Base-by-base conservation (phyloP, 192 early-diverging fungal species). In the Martensiomyces pterosporus region DNA sequence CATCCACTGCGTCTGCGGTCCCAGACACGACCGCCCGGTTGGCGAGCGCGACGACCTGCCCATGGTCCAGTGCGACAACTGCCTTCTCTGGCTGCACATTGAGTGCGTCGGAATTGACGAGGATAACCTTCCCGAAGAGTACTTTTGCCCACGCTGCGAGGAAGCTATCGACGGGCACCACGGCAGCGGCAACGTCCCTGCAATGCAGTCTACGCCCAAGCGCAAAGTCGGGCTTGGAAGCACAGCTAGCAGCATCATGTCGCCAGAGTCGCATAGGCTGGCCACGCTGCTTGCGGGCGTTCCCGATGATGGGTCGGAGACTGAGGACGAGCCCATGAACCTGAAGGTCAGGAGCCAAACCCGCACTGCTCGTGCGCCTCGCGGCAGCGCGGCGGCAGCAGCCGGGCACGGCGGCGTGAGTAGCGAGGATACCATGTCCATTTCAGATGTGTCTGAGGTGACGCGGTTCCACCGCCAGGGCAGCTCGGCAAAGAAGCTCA, bases 11-110 rank as follows among this genome's bases (percentile, higher is more conserved):
- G 56, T 42, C 47, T 76, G 52, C 47, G 79, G 65, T 24, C 69
- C 64, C 17, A 70, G 58, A 9, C 62, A 72, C 24, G 72, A 55
- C 49, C 59, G 48, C 19, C 61, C 64, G 9, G 49, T 54, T 15
- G 69, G 54, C 10, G 57, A 39, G 15, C 61, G 63, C 55, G 78
- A 77, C 14, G 61, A 76, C 13, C 43, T 50, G 36, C 76, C 78
- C 8, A 86, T 88, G 83, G 79, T 88, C 10, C 86, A 88, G 62
- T 88, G 86, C 52, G 84, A 86, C 61, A 67, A 79, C 39, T 88
- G 86, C 40, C 55, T 76, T 29, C 49, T 69, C 18, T 88, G 86
- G 86, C 77, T 88, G 32, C 86, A 88, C 66, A 64, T 84, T 17
- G 79, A 79, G 15, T 88, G 86, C 47, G 65, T 88, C 25, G 78